Evolutionary conservation across 805 yeast species (phyloP), one percentile per base, ranked within the genome.

Genomic region (Sporopachydermia lactativora): DNA sequence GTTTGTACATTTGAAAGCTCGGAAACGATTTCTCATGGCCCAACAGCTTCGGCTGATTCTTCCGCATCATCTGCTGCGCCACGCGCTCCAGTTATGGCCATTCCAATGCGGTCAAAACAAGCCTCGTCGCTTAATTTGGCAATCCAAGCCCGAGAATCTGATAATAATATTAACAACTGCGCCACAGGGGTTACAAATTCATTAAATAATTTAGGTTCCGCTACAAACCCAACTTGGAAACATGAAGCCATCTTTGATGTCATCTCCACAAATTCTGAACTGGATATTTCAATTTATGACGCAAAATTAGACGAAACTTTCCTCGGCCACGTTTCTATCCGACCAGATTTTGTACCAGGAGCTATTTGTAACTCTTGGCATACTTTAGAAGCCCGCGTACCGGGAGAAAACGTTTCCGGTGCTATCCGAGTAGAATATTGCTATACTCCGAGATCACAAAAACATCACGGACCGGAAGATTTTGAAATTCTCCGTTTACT

Each of bases 191-290:
- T 53, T 28, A 52, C 58, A 18, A 61, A 61, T 44, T 63, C 60
- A 4, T 55, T 18, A 15, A 15, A 42, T 13, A 48, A 46, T 18
- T 43, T n/a, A n/a, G n/a, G n/a, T n/a, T 8, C 31, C 31, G 31
- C 57, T 13, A 47, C 77, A 13, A 80, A 80, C 54, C 95, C 96
- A 13, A 65, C 71, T 19, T 89, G 96, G 95, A 81, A 83, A 54
- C 95, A 88, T 58, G 85, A 85, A 55, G 89, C 96, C 11, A 75
- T 76, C 8, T 89, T 92, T 55, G 98, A 89, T 58, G 95, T 92
- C 37, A 74, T 85, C 35, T 42, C 52, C 36, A 76, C 80, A 35
- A 75, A 71, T 49, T 78, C 94, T 2, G 94, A 82, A 55, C 66
- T 92, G 45, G 95, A 85, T 52, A 75, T 92, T 41, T 81, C 92